Base-by-base conservation (phyloP, 805 yeast species). In the Ogataea naganishii region DNA sequence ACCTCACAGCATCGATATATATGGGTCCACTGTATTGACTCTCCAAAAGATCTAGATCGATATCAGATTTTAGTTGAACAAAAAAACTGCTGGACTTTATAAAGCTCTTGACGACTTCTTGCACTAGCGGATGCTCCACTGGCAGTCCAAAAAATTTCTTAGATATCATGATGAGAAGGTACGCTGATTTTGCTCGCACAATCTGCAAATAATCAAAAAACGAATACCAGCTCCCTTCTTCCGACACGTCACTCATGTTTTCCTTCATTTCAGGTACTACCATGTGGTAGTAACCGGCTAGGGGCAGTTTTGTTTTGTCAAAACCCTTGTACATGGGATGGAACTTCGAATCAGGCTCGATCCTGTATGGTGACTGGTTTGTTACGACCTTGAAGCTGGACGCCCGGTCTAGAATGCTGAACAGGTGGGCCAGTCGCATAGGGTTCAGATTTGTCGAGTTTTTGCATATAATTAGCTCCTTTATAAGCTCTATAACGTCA, bases 121-220 rank as follows among this genome's bases (percentile, higher is more conserved):
- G 47, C 5, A 48, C 51, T 11, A 35, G 14, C 1, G 36, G 23
- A 16, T 29, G 35, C 5, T 33, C 27, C 15, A 38, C 31, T 5
- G 35, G 23, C 12, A 36, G n/a, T 6, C 39, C 41, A 29, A 49
- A 17, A 17, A 46, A 41, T 40, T 46, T 22, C 40, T 41, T 27
- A 47, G 47, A 26, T 38, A 56, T 37, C 49, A 56, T 27, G 49
- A 58, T 37, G 46, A 56, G 21, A 55, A 63, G 20, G 56, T 53
- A 27, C 51, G 47, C 17, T 49, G 60, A 28, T 52, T 53, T 35
- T 40, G 56, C 43, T 32, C 66, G 62, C n/a, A 40, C 20, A 13
- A 40, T 43, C 15, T 50, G 51, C 12, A 45, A 34, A 26, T 46
- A 42, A 38, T 51, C 56, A 27, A 40, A 49, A 29, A 43, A 46